Base-by-base conservation (phyloP, 78 protist genomes). In the Chrysochromulina parva region DNA sequence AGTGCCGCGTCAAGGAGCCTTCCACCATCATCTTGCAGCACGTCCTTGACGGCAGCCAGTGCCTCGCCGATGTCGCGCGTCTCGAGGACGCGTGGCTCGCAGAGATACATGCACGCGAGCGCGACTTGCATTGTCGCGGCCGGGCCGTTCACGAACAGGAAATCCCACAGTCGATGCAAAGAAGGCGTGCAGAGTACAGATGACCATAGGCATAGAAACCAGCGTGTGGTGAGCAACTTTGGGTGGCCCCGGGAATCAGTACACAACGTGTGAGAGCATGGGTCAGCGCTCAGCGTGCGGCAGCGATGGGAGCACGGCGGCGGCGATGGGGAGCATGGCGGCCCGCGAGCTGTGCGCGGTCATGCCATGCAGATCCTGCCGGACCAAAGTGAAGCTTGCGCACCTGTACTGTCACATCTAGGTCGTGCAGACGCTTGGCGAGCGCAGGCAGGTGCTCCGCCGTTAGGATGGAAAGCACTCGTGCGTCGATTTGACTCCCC, bases 401-500 rank as follows among this genome's bases (percentile, higher is more conserved):
- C 38, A 38, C 50, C 28, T 11, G 78, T 4, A 69, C 16, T 16
- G 78, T 13, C 38, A 28, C 50, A 13, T 69, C 78, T 10, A 69
- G 78, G 50, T 11, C 52, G 24, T 24, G 16, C 48, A 69, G 78
- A 2, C 50, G 78, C 78, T 3, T 5, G 52, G 78, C 78, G 50
- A 69, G 52, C 48, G 22, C 14, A 10, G 78, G 78, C 16, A 11
- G 7, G 62, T 88, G 82, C 74, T 81, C 89, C 55, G 53, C 87
- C 16, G 94, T 16, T 11, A 96, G 53, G 20, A 84, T 91, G 47
- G 58, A 93, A 53, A 96, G 91, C 38, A 94, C 96, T 26, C 82
- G 88, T 47, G 71, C 82, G 88, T 96, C 97, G 53, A 95, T 94
- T 28, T 85, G 81, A 5, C 69, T 60, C 47, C 92, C 97, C 13